These are phyloP conservation scores for Puccinia triticina DNA, from an alignment of 1,284 basidiomycete species.

Conservation along the genomic window DNA sequence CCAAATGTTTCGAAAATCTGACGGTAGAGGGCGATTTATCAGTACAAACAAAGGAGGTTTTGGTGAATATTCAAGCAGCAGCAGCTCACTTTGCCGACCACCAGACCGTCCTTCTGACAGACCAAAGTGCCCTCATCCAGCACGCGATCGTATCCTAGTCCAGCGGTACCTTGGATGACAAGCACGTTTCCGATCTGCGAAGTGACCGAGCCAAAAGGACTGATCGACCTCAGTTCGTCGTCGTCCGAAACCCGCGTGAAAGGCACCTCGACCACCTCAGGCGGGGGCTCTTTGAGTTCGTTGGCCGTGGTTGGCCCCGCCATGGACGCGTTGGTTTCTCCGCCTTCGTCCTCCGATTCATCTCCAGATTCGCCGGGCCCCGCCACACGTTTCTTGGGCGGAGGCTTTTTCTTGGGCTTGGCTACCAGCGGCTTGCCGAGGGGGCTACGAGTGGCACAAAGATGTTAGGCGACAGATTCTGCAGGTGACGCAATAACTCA, in stretches of 20 bases:
- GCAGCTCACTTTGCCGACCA: constrained; percentile 44
- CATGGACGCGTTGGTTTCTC: neutral
- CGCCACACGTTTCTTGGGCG: neutral
- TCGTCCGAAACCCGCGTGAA: constrained; percentile 40
- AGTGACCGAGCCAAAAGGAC: constrained; percentile 31
- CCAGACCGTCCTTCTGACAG: constrained; percentile 39
- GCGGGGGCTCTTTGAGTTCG: constrained; percentile 40
- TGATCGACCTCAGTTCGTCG: constrained; percentile 29
- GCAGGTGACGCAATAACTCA: neutral
- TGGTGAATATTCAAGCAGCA: neutral
- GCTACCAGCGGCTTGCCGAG: neutral
- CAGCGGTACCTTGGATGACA: constrained; percentile 36
- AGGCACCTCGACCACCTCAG: constrained; percentile 33
- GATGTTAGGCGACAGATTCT: neutral
- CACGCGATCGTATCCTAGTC: constrained; percentile 41
- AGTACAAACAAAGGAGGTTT: neutral
- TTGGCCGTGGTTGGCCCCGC: constrained; percentile 41
- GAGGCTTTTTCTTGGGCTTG: neutral
- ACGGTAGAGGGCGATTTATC: neutral
- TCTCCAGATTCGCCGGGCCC: constrained; percentile 22
- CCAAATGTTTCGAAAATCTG: constrained; percentile 51
- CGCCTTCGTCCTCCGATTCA: constrained; percentile 5
- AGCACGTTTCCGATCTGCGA: constrained; percentile 44
- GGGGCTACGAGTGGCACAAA: neutral
- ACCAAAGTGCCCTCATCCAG: constrained; percentile 46